phyloP scores from a whole-genome alignment of 2,329 filamentous ascomycete species.

The Septoria petroselini region DNA sequence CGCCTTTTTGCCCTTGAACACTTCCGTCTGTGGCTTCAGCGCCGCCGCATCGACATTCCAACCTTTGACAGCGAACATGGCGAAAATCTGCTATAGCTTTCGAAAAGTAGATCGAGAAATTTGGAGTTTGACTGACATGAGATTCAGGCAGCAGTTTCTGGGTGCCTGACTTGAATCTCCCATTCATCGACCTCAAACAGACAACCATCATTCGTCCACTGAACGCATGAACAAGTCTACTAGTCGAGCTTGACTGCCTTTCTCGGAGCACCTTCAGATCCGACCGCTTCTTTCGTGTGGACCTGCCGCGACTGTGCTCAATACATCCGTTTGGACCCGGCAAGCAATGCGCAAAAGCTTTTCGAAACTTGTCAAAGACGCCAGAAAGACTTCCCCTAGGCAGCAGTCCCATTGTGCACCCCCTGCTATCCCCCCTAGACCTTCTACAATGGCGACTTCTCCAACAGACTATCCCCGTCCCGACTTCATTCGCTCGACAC shows the following conservation, averaged over 20 bases:
- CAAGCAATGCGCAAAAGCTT: constrained; percentile 20
- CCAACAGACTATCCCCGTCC: constrained; percentile 57
- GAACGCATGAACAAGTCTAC: not conserved
- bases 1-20: constrained; percentile 27
- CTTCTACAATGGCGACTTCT: constrained; percentile 17
- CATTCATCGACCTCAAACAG: constrained; percentile 1
- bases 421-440: constrained; percentile 11
- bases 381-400: constrained; percentile 6
- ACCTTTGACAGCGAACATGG: constrained; percentile 92
- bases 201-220: constrained; percentile 13
- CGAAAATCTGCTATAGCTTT: not conserved
- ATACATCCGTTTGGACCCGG: too few species aligned
- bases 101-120: constrained; percentile 10
- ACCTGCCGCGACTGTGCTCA: too few species aligned
- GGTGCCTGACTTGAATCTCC: not conserved
- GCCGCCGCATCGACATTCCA: constrained; percentile 76
- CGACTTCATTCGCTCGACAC: constrained; percentile 57
- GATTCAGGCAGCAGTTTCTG: not conserved
- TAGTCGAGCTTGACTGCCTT: constrained; percentile 1
- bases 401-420: constrained; percentile 5
- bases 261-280: too few species aligned
- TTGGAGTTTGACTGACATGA: not conserved
- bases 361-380: constrained; percentile 22
- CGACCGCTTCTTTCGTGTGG: too few species aligned
- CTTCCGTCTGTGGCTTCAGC: constrained; percentile 66